Evolutionary conservation across 2,329 filamentous ascomycete species (phyloP), one percentile per base, ranked within the genome.

Genomic region (Hypoxylon sp.): DNA sequence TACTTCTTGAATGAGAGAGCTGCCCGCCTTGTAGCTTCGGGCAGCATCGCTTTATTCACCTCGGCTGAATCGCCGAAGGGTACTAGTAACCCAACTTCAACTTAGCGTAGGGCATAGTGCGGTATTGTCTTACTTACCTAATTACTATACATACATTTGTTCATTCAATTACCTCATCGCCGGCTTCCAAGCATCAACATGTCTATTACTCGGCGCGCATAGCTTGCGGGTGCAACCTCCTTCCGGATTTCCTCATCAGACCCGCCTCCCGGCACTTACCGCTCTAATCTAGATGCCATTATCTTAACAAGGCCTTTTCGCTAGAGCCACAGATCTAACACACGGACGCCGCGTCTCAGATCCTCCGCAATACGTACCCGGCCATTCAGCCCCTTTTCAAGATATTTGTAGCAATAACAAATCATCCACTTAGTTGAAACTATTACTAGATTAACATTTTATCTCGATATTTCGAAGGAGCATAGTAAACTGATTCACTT

Each of bases 21-120:
- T 49, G 25, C 48, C 51, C 23, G 32, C 58, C 41, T 53, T 51
- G 19, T 51, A 50, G 64, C 60, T 48, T 60, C 45, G 53, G 56
- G 49, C 55, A 66, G 34, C 59, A 57, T 62, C 50, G 36, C 49
- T 52, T 32, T 23, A n/a, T 32, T 46, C 60, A 60, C 64, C 43
- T 67, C 57, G 64, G 67, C 61, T 70, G 67, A 63, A 65, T 63
- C 60, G 64, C 64, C 53, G 60, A 67, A 67, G 34, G 43, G 19
- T 53, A 65, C 67, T 67, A 70, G 58, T 53, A 62, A 45, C 67
- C 53, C 36, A 53, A 53, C 19, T 60, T 56, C 32, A n/a, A 43
- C 46, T 62, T 65, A 55, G 61, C 61, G 25, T 67, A 32, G 49
- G 64, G 60, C 36, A 67, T 64, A 41, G 60, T 59, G 48, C 48